These are phyloP conservation scores for Choiromyces venosus DNA, from an alignment of 495 filamentous ascomycete species.

Conservation along the genomic window DNA sequence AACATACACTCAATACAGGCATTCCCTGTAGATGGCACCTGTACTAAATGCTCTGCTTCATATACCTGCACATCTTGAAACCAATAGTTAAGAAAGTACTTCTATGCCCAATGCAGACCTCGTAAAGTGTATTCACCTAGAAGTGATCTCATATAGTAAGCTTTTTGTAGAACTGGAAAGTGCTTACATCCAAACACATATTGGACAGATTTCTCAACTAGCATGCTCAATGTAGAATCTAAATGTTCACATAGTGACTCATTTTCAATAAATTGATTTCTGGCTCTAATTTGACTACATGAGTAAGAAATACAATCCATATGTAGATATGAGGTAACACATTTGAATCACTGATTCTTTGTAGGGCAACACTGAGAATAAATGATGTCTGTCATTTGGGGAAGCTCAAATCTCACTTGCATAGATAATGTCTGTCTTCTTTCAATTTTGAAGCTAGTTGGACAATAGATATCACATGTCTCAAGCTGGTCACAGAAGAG, in stretches of 20 bases:
- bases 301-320: too few relatives aligned
- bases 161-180: constrained; percentile 54
- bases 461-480: constrained; percentile 28
- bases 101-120: constrained; percentile 64
- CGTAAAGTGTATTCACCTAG: constrained; percentile 78
- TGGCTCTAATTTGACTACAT: too few relatives aligned
- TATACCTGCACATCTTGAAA: constrained; percentile 65
- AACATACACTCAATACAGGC: constrained; percentile 65
- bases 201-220: constrained; percentile 47
- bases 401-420: too few relatives aligned
- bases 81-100: constrained; percentile 64
- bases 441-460: constrained; percentile 17
- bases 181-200: constrained; percentile 48
- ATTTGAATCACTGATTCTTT: constrained; percentile 56
- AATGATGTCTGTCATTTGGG: constrained; percentile 27
- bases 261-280: constrained; percentile 51
- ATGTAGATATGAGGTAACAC: too few relatives aligned
- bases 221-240: constrained; percentile 59
- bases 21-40: constrained; percentile 58
- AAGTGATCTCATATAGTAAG: constrained; percentile 54
- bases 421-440: constrained; percentile 10
- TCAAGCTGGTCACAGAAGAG: constrained; percentile 23
- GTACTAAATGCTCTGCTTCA: constrained; percentile 69
- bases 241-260: constrained; percentile 65
- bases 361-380: constrained; percentile 49